A percentile compares a stretch with the other conserved stretches of the same genome.
Conservation (phyloP, 2,329 filamentous ascomycete genomes). For the Colletotrichum lini region DNA sequence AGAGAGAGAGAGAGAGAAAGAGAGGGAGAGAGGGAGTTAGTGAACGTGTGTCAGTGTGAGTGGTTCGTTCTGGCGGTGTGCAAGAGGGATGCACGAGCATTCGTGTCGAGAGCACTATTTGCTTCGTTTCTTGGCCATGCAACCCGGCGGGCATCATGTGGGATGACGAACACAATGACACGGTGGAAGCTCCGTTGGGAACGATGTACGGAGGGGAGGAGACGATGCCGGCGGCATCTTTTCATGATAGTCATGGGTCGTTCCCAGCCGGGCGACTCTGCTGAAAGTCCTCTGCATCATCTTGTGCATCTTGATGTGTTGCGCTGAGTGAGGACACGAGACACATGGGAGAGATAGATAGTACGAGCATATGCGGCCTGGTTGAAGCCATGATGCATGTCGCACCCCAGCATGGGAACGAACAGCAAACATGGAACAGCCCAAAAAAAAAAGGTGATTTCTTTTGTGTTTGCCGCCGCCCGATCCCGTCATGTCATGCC, state of each 20-base stretch:
- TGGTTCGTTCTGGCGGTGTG: no score
- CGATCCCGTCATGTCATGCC: no score
- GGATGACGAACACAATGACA: no score
- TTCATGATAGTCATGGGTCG: not conserved
- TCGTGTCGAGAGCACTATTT: not conserved
- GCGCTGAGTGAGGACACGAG: not conserved
- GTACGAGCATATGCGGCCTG: not conserved
- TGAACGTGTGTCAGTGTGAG: no score
- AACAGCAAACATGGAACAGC: conserved; percentile 2
- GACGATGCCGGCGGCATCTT: not conserved
- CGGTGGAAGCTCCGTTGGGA: not conserved
- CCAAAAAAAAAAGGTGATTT: not conserved
- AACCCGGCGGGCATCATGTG: not conserved
- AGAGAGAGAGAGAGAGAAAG: not conserved
- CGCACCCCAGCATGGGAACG: not conserved
- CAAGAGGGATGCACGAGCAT: no score
- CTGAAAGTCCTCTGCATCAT: not conserved
- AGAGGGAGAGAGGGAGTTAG: not conserved
- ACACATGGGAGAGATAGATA: not conserved
- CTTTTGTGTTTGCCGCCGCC: no score
- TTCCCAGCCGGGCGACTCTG: not conserved
- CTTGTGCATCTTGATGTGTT: not conserved
- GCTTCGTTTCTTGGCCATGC: not conserved
- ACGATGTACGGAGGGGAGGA: not conserved
- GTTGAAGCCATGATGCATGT: not conserved